Conservation (phyloP, 768 basidiomycete species). For the Rhodotorula diobovata region DNA sequence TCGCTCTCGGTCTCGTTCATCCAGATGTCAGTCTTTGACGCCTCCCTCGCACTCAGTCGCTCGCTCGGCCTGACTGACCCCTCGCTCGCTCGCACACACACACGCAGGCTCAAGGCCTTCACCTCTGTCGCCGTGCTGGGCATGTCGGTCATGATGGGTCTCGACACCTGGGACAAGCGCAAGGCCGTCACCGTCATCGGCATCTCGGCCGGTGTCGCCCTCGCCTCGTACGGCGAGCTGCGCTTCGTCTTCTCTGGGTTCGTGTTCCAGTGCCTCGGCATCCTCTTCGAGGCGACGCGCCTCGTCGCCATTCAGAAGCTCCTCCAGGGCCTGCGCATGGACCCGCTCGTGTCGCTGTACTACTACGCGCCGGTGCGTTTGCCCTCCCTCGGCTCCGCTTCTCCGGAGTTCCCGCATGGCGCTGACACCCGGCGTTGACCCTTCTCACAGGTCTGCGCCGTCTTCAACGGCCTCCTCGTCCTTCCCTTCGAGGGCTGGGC, state of each 20-base stretch:
- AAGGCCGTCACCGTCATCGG: slow-evolving; percentile 75
- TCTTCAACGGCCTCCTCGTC: slow-evolving; percentile 74
- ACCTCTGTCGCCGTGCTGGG: slow-evolving; percentile 52
- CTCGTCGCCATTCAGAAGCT: slow-evolving; percentile 93
- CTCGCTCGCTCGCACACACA: background rate
- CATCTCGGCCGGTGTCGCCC: slow-evolving; percentile 83
- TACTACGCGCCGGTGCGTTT: slow-evolving; percentile 50
- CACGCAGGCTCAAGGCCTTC: slow-evolving; percentile 63
- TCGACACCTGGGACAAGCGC: slow-evolving; percentile 76
- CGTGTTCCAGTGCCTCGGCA: slow-evolving; percentile 76
- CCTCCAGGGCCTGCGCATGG: slow-evolving; percentile 94
- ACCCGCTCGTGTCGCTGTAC: slow-evolving; percentile 86
- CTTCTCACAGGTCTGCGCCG: slow-evolving; percentile 62
- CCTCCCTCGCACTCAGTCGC: background rate
- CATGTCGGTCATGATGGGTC: slow-evolving; percentile 68
- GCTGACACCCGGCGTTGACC: background rate
- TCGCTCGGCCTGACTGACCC: background rate
- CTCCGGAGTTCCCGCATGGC: background rate
- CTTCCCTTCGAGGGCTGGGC: slow-evolving; percentile 90
- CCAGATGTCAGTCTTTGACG: slow-evolving; percentile 60
- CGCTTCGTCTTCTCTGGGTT: slow-evolving; percentile 82
- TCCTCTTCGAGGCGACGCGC: slow-evolving; percentile 86
- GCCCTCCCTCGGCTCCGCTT: background rate
- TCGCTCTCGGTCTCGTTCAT: slow-evolving; percentile 89
- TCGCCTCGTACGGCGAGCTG: slow-evolving; percentile 83